Evolutionary conservation across 805 yeast species (phyloP).

Genomic region (Lipomyces anomalus): DNA sequence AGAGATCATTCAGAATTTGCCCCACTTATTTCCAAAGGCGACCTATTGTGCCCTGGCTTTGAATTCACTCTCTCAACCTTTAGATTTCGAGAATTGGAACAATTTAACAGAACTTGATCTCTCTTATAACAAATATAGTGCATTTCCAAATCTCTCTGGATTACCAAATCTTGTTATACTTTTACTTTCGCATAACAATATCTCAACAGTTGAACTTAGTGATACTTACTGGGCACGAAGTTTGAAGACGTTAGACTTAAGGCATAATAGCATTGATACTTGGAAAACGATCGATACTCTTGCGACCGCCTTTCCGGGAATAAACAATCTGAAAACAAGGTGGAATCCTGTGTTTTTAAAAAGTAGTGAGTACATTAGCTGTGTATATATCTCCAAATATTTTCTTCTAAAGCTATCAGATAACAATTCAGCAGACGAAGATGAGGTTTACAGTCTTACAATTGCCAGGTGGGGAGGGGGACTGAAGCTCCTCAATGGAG

Average conservation of each 20-base stretch:
- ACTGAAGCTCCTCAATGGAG: constrained; percentile 53
- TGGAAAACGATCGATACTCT: constrained; percentile 51
- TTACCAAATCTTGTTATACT: constrained; percentile 26
- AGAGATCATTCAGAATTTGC: constrained; percentile 10
- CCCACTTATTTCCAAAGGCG: constrained; percentile 37
- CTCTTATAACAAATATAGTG: constrained; percentile 41
- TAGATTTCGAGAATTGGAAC: constrained; percentile 4
- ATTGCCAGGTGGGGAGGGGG: constrained; percentile 42
- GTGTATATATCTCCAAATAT: too few species aligned
- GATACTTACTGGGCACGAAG: background rate
- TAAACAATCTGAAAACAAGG: constrained; percentile 45
- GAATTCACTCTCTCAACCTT: constrained; percentile 24
- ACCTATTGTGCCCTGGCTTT: constrained; percentile 35
- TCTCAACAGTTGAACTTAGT: constrained; percentile 19
- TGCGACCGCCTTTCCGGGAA: constrained; percentile 36
- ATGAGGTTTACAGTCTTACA: constrained; percentile 32
- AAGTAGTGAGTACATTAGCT: too few species aligned
- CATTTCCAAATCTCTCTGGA: constrained; percentile 28
- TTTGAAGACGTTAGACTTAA: constrained; percentile 42
- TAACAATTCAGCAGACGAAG: constrained; percentile 24
- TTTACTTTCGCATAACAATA: constrained; percentile 38
- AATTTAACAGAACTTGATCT: constrained; percentile 33
- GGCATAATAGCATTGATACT: constrained; percentile 42
- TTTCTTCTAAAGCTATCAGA: too few species aligned
- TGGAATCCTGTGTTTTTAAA: constrained; percentile 51